These are phyloP conservation scores for Passiflora organensis DNA, from an alignment of 345 rosid species.

Conservation along the genomic window DNA sequence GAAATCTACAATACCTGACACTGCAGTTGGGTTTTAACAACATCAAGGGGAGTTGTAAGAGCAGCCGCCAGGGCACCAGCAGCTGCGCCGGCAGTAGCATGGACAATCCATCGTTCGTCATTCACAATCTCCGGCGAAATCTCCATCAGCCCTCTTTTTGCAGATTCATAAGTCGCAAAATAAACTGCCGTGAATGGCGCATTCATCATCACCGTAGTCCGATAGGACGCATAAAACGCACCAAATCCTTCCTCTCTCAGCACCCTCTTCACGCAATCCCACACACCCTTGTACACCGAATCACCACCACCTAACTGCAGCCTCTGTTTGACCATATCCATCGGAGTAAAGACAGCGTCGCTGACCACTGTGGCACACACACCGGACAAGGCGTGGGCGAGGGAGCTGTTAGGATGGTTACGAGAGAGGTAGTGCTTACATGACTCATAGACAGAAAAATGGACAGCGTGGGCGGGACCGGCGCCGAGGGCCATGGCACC, in stretches of 20 bases:
- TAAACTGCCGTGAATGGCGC: slow-evolving; percentile 27
- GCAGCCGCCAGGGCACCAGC: slow-evolving; percentile 28
- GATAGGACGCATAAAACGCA: slow-evolving; percentile 20
- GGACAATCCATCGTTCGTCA: slow-evolving; percentile 19
- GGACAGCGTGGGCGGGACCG: slow-evolving; percentile 24
- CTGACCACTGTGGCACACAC: slow-evolving; percentile 26
- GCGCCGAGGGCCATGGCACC: slow-evolving; percentile 29
- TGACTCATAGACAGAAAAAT: slow-evolving; percentile 23
- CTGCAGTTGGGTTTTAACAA: slow-evolving; percentile 26
- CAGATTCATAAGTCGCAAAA: slow-evolving; percentile 24
- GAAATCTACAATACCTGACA: too few species aligned
- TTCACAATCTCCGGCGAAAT: slow-evolving; percentile 13
- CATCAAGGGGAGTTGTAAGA: slow-evolving; percentile 26
- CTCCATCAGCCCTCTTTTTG: slow-evolving; percentile 19
- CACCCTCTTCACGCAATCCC: slow-evolving; percentile 17
- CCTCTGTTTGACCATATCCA: slow-evolving; percentile 30
- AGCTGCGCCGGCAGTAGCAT: slow-evolving; percentile 25
- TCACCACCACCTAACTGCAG: slow-evolving; percentile 17
- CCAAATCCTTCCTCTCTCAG: slow-evolving; percentile 16
- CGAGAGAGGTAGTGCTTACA: slow-evolving; percentile 16
- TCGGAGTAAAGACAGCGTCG: slow-evolving; percentile 24
- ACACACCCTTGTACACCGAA: slow-evolving; percentile 21
- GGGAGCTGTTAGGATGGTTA: slow-evolving; percentile 12
- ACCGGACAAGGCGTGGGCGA: slow-evolving; percentile 18
- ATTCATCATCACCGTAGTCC: slow-evolving; percentile 26